Percentiles rank a stretch among this genome's conserved stretches.
Conservation (phyloP, 2,329 filamentous ascomycete genomes). For the Diaporthe nobilis region DNA sequence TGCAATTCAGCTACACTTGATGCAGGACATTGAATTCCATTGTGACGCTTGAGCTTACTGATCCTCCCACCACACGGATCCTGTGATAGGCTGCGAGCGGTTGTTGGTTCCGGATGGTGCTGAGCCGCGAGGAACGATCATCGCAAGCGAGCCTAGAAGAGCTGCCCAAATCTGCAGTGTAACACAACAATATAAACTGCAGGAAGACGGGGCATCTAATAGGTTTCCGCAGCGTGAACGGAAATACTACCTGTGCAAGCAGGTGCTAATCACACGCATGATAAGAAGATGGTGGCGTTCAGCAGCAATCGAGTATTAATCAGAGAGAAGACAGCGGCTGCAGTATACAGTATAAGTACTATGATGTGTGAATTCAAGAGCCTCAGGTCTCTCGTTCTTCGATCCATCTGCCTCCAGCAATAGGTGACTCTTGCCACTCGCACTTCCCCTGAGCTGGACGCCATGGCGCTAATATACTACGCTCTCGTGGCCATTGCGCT, state of each 20-base stretch:
- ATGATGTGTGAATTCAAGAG: not conserved
- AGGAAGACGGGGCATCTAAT: not conserved
- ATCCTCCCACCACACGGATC: not conserved
- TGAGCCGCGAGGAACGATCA: not conserved
- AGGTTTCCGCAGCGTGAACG: not conserved
- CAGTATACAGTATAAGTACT: not conserved
- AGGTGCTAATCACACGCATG: not conserved
- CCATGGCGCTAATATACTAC: constrained; percentile 15
- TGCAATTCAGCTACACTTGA: not conserved
- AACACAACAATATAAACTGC: not conserved
- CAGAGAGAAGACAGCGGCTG: not conserved
- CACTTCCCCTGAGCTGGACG: not conserved
- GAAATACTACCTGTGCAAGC: not conserved
- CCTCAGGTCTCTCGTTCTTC: not conserved
- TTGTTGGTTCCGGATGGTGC: no score
- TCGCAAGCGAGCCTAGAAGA: not conserved
- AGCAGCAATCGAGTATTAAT: not conserved
- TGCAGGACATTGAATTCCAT: not conserved
- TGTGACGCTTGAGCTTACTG: not conserved
- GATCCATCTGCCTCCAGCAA: not conserved
- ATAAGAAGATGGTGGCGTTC: not conserved
- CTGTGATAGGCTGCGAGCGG: not conserved
- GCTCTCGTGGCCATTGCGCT: not conserved
- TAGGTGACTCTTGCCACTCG: not conserved
- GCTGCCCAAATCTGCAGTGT: constrained; percentile 12